phyloP scores from a whole-genome alignment of 768 basidiomycete species.

The Imleria badia region DNA sequence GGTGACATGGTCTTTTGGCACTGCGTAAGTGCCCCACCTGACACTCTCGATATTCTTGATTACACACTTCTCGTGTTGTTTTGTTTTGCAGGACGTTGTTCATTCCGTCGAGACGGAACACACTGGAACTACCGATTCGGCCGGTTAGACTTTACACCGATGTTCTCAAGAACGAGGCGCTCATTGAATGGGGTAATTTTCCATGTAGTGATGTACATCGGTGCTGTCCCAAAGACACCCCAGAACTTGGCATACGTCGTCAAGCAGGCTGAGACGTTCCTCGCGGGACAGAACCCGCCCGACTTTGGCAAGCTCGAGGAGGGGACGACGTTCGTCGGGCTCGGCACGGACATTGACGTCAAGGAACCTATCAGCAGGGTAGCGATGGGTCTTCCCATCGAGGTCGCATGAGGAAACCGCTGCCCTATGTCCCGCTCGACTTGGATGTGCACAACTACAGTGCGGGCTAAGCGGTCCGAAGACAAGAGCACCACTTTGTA shows the following conservation, averaged over 20 bases:
- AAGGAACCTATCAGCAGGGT: slow-evolving; percentile 32
- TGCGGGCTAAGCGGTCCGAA: no score
- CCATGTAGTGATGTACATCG: slow-evolving; percentile 71
- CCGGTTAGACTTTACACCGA: slow-evolving; percentile 36
- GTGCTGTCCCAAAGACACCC: slow-evolving; percentile 65
- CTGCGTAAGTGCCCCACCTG: slow-evolving; percentile 39
- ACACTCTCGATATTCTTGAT: background rate
- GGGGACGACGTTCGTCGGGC: slow-evolving; percentile 39
- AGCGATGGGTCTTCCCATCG: slow-evolving; percentile 44
- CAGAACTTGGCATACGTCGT: slow-evolving; percentile 60
- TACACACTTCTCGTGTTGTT: slow-evolving; percentile 3
- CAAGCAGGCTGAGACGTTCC: slow-evolving; percentile 62
- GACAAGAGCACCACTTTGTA: no score
- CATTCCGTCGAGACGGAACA: slow-evolving; percentile 53
- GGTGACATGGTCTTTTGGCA: slow-evolving; percentile 85
- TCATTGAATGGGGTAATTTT: background rate
- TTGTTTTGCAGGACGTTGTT: slow-evolving; percentile 38
- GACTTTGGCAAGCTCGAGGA: slow-evolving; percentile 60
- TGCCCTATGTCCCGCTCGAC: no score
- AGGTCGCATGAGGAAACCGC: background rate
- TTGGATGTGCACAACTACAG: no score
- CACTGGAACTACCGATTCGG: slow-evolving; percentile 53
- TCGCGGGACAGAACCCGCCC: slow-evolving; percentile 60
- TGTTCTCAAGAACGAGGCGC: background rate
- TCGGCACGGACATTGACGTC: slow-evolving; percentile 42